Percentiles rank a stretch among this genome's conserved stretches.
phyloP scores from a whole-genome alignment of 768 basidiomycete species.

The Asterophora lycoperdoides region DNA sequence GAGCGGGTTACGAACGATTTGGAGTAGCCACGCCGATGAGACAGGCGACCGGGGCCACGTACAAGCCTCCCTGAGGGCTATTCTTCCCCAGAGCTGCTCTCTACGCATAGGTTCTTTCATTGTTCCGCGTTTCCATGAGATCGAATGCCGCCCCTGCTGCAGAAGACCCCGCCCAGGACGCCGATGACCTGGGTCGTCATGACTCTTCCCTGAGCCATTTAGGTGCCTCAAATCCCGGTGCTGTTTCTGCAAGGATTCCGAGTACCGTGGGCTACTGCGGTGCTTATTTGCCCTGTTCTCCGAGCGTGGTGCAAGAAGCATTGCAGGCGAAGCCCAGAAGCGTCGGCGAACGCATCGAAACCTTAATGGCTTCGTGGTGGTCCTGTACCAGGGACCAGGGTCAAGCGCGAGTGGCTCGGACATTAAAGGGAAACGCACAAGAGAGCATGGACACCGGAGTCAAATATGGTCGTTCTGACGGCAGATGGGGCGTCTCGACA shows the following conservation, averaged over 20 bases:
- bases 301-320: slow-evolving; percentile 14
- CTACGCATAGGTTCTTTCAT: slow-evolving; percentile 15
- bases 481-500: slow-evolving; percentile 24
- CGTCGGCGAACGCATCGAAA: slow-evolving; percentile 50
- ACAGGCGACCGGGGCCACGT: slow-evolving; percentile 12
- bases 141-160: slow-evolving; percentile 4
- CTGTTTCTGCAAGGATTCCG: slow-evolving; percentile 43
- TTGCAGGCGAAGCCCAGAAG: slow-evolving; percentile 42
- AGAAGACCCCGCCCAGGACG: slow-evolving; percentile 39
- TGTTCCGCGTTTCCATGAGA: slow-evolving; percentile 2
- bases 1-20: slow-evolving; percentile 42
- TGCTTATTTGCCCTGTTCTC: slow-evolving; percentile 18
- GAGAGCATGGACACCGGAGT: slow-evolving; percentile 20
- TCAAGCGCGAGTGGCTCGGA: slow-evolving; percentile 5
- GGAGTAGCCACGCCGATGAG: slow-evolving; percentile 4
- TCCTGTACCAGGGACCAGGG: slow-evolving; percentile 11
- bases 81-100: slow-evolving; percentile 29
- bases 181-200: slow-evolving; percentile 35
- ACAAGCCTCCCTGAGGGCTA: slow-evolving; percentile 8
- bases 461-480: slow-evolving; percentile 6
- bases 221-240: slow-evolving; percentile 45
- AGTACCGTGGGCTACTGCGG: slow-evolving; percentile 47
- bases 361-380: slow-evolving; percentile 46
- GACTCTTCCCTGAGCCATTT: slow-evolving; percentile 35
- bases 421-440: slow-evolving; percentile 27